Evolutionary conservation across 192 early-diverging fungal genomes (phyloP).

Genomic region (Pilobolus umbonatus): DNA sequence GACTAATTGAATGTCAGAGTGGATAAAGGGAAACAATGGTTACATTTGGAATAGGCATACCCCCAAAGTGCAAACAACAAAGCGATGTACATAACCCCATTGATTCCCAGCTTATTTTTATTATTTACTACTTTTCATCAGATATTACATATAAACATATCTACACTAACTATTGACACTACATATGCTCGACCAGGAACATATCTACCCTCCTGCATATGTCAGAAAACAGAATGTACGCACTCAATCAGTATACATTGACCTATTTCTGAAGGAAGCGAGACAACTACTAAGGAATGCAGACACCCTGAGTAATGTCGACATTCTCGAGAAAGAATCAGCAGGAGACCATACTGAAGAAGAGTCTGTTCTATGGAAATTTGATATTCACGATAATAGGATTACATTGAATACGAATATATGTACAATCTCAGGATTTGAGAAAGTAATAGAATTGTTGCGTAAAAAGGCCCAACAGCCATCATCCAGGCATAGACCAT

Average conservation of each 20-base stretch:
- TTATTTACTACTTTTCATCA: no score
- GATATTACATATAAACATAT: no score
- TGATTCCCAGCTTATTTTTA: no score
- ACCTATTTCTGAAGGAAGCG: constrained; percentile 8
- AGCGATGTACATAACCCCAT: no score
- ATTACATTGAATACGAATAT: constrained; percentile 37
- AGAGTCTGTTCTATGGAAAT: constrained; percentile 36
- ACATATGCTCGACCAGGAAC: no score
- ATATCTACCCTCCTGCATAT: no score
- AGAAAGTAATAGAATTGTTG: constrained; percentile 33
- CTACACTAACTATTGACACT: no score
- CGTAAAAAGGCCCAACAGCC: constrained; percentile 20
- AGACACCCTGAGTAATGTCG: background rate
- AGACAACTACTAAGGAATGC: background rate
- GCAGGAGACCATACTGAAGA: constrained; percentile 1
- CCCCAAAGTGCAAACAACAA: no score
- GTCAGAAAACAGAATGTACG: no score
- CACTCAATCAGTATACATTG: background rate
- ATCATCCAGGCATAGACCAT: constrained; percentile 2
- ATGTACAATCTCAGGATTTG: constrained; percentile 23
- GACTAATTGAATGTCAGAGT: no score
- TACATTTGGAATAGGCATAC: no score
- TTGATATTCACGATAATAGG: constrained; percentile 25
- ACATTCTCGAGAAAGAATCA: background rate
- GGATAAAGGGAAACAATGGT: no score